Base-by-base conservation (phyloP, 1,284 basidiomycete genomes). In the Ceratobasidium sp. region DNA sequence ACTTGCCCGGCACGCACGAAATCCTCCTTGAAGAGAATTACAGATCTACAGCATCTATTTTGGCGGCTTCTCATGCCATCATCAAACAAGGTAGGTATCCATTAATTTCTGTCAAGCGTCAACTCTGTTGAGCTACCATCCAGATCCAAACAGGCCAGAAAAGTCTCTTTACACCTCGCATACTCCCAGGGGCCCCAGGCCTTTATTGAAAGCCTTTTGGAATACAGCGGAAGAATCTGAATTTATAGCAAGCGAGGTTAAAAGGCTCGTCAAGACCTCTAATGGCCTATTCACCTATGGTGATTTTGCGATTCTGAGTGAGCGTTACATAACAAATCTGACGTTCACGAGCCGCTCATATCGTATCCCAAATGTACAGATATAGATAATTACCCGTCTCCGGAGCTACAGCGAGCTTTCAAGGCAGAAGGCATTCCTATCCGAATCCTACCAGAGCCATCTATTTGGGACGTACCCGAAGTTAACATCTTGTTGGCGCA, bases 401-500 rank as follows among this genome's bases (percentile, higher is more conserved):
- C 95, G 46, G 86, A 88, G 0, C 88, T 97, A 57, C 96, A 97
- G 84, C 89, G 88, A 15, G 91, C 92, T 0, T 84, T 98, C 28
- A 94, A 95, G 83, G 91, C 90, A 78, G 90, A 91, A 79, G 89
- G 91, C 38, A 94, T 98, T 62, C 95, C 95, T 0, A 91, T 89
- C 81, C 86, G 91, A 67, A 89, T 97, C 68, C 88, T 97, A 10
- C 93, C 91, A 20, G 95, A 95, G 0, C 91, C 93, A 83, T 94
- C 92, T 83, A 96, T 96, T 88, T 96, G 96, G 82, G 94, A 96
- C 79, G 91, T 95, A 5, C 84, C 90, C 80, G 94, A 94, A 50
- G 90, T 97, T 83, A 96, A 96, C 86, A 95, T 96, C 83, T 81
- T 97, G 26, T 85, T 97, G n/a, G 92, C 94, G 0, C 97, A 97